These are phyloP conservation scores for Phytophthora europaea DNA, from an alignment of 352 stramenopile species.

Conservation along the genomic window DNA sequence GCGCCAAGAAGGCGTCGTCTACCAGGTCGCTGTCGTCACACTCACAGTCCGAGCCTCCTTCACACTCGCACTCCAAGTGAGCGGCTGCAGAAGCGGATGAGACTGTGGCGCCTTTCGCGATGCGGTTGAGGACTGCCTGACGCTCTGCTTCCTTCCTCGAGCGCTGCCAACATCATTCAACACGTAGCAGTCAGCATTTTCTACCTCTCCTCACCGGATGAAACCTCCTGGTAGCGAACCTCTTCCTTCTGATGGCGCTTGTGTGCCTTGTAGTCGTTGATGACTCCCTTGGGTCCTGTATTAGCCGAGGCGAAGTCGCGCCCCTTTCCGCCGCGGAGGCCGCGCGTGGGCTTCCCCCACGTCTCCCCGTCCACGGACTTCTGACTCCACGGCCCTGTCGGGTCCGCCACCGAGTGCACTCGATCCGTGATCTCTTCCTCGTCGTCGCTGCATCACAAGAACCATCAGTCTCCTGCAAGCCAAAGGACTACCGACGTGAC, in stretches of 20 bases:
- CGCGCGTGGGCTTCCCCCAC: constrained; percentile 57
- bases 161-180: constrained; percentile 35
- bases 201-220: background rate
- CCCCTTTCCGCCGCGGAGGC: constrained; percentile 33
- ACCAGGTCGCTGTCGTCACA: constrained; percentile 61
- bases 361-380: constrained; percentile 47
- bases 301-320: constrained; percentile 70
- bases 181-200: background rate
- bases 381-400: constrained; percentile 77
- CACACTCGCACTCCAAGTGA: constrained; percentile 29
- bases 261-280: constrained; percentile 87
- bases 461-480: background rate
- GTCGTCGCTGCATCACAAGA: constrained; percentile 42
- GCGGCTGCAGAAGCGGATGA: constrained; percentile 11
- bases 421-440: constrained; percentile 68
- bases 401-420: constrained; percentile 76
- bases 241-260: constrained; percentile 73
- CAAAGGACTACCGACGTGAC: background rate
- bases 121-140: constrained; percentile 59
- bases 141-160: constrained; percentile 62
- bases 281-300: constrained; percentile 85
- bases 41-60: constrained; percentile 48
- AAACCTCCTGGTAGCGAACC: constrained; percentile 25
- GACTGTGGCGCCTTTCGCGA: constrained; percentile 61
- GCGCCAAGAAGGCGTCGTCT: constrained; percentile 64